Evolutionary conservation across 352 stramenopile species (phyloP).

Genomic region (Nannochloropsis limnetica): DNA sequence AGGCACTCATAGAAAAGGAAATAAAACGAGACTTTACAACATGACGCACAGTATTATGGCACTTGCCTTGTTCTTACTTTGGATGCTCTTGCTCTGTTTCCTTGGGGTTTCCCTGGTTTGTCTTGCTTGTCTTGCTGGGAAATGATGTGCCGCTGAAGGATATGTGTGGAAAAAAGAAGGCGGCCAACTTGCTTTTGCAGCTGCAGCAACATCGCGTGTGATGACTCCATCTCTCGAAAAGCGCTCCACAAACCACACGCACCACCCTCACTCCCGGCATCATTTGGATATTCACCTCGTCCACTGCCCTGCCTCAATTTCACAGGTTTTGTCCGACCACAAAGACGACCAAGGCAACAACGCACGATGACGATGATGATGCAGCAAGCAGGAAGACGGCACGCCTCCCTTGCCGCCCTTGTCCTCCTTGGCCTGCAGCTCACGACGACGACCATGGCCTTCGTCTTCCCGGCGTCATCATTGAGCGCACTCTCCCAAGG

Average conservation of each 20-base stretch:
- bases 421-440: background rate
- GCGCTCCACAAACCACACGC: background rate
- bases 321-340: background rate
- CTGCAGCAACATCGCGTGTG: background rate
- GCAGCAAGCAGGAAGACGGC: background rate
- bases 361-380: background rate
- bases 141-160: too few species aligned
- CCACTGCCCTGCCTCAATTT: background rate
- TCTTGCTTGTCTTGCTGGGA: background rate
- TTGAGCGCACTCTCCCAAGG: background rate
- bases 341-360: background rate
- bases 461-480: background rate
- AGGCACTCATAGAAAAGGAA: background rate
- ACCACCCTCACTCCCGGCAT: background rate
- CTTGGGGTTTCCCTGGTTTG: background rate
- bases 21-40: background rate
- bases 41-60: background rate
- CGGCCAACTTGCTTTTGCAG: too few species aligned
- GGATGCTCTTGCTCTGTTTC: background rate
- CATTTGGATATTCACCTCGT: background rate
- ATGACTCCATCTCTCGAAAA: background rate
- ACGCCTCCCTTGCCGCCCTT: background rate
- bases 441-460: background rate
- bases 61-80: background rate
- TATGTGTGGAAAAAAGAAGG: too few species aligned